Conservation (phyloP, 2,329 filamentous ascomycete species). For the Cadophora gregata region DNA sequence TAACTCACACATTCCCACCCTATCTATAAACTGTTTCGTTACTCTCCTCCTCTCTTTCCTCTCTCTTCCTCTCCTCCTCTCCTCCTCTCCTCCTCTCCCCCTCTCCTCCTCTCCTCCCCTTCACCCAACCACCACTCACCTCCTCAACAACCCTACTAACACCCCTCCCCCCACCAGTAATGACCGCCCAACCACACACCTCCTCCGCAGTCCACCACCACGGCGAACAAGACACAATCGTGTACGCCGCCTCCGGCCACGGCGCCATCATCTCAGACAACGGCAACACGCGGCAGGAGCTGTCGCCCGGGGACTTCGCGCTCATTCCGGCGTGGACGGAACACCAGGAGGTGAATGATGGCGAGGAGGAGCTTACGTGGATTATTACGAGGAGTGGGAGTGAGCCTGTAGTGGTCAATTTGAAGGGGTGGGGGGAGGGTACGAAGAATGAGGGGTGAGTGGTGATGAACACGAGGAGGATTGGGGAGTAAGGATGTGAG, state of each 20-base stretch:
- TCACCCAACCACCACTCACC: conserved; percentile 62
- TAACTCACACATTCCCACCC: too few relatives aligned
- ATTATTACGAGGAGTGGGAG: conserved; percentile 68
- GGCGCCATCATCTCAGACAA: conserved; percentile 64
- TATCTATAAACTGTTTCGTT: too few relatives aligned
- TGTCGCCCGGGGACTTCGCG: conserved; percentile 71
- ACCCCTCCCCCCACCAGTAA: conserved; percentile 66
- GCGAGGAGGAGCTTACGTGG: conserved; percentile 67
- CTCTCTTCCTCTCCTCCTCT: not conserved
- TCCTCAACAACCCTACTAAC: conserved; percentile 57
- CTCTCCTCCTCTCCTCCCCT: conserved; percentile 55
- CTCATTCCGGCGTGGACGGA: conserved; percentile 73
- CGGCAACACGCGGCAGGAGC: conserved; percentile 60
- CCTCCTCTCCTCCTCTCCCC: not conserved
- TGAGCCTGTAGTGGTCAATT: conserved; percentile 64
- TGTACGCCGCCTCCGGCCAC: conserved; percentile 67
- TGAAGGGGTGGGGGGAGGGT: conserved; percentile 59
- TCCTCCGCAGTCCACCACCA: conserved; percentile 60
- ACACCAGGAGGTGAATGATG: conserved; percentile 72
- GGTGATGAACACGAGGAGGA: too few relatives aligned
- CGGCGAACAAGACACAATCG: conserved; percentile 63
- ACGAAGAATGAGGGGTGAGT: not conserved
- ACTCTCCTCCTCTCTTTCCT: too few relatives aligned
- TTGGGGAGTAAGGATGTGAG: too few relatives aligned
- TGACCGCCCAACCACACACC: conserved; percentile 68